Percentiles rank a stretch among this genome's conserved stretches.
Evolutionary conservation across 129 eudicot genomes (phyloP).

Genomic region (Saussurea involucrata): DNA sequence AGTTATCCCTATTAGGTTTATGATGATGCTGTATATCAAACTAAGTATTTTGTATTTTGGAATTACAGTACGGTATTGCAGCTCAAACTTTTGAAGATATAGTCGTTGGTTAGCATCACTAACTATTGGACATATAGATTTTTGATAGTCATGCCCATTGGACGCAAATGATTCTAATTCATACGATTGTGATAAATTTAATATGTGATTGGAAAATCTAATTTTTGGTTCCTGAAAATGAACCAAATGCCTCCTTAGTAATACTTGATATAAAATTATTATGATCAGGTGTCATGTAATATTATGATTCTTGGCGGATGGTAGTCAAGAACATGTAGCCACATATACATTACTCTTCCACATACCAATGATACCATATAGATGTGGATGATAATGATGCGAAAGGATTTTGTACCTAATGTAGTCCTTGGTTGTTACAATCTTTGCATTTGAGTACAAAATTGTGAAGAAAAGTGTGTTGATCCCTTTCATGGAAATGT

Average conservation of each 20-base stretch:
- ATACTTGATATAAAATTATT: not conserved
- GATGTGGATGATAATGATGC: not conserved
- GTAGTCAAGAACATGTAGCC: not conserved
- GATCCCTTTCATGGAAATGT: not conserved
- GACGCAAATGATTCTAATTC: not conserved
- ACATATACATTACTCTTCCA: not conserved
- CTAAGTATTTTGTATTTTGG: not conserved
- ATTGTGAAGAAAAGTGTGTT: not conserved
- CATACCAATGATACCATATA: not conserved
- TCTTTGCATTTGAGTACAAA: not conserved
- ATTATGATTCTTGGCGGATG: not conserved
- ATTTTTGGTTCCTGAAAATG: not conserved
- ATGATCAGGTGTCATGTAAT: not conserved
- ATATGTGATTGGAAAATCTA: not conserved
- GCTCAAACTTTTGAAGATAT: not conserved
- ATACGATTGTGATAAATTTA: not conserved
- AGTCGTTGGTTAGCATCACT: not conserved
- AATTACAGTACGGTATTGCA: not conserved
- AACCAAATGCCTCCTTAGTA: not conserved
- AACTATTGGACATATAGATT: not conserved
- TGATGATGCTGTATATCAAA: not conserved
- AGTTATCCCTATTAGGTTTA: conserved; percentile 5
- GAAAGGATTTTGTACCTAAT: not conserved
- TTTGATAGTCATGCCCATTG: not conserved
- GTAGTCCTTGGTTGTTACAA: not conserved